Conservation (phyloP, 768 basidiomycete species). For the Hebeloma cylindrosporum region DNA sequence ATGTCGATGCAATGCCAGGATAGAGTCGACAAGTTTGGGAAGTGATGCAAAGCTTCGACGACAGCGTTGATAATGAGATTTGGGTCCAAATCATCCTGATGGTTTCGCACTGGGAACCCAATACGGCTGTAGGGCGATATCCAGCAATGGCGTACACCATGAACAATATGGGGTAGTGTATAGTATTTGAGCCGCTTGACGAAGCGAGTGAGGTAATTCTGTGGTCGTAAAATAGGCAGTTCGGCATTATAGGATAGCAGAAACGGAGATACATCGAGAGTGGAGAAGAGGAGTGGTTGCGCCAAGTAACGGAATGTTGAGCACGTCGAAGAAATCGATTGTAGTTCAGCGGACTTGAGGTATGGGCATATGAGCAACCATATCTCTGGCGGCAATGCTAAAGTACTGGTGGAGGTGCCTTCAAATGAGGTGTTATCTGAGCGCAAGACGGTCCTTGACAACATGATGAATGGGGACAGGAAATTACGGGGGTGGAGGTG, state of each 20-base stretch:
- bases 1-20: slow-evolving; percentile 40
- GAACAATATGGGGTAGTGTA: slow-evolving; percentile 31
- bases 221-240: slow-evolving; percentile 27
- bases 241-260: slow-evolving; percentile 31
- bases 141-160: slow-evolving; percentile 35
- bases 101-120: slow-evolving; percentile 28
- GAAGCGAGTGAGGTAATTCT: slow-evolving; percentile 31
- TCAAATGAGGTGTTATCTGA: no score
- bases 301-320: slow-evolving; percentile 33
- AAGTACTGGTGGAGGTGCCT: neutral
- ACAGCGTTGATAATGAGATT: slow-evolving; percentile 32
- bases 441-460: no score
- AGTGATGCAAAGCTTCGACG: slow-evolving; percentile 28
- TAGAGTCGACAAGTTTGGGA: slow-evolving; percentile 32
- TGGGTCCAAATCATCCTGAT: slow-evolving; percentile 32
- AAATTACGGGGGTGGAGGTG: no score
- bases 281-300: slow-evolving; percentile 37
- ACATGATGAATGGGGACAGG: no score
- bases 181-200: slow-evolving; percentile 32
- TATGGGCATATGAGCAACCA: slow-evolving; percentile 36
- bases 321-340: slow-evolving; percentile 30
- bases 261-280: slow-evolving; percentile 36
- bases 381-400: slow-evolving; percentile 31
- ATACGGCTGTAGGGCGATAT: slow-evolving; percentile 35
- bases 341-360: slow-evolving; percentile 30